These are phyloP conservation scores for Castanea sativa DNA, from an alignment of 306 rosid species.

Conservation along the genomic window DNA sequence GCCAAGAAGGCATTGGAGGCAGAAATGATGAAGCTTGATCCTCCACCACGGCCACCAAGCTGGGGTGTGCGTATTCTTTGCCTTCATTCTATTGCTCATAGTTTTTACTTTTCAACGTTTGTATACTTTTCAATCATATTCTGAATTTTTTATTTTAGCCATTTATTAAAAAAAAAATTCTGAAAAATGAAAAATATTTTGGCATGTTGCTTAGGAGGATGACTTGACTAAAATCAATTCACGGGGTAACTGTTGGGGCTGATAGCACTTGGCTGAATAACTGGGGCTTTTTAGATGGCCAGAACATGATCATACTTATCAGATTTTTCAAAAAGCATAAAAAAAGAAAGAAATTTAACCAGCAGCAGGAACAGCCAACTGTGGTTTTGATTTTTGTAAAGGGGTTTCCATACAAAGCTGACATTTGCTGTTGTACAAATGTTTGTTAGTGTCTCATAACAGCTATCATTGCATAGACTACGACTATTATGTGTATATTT, in stretches of 20 bases:
- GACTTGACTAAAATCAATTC: not conserved
- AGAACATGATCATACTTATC: not conserved
- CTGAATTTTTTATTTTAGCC: not conserved
- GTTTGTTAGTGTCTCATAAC: not conserved
- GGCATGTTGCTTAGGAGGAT: no score
- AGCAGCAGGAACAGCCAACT: not conserved
- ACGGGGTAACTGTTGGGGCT: not conserved
- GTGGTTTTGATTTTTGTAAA: not conserved
- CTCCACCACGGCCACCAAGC: constrained; percentile 84
- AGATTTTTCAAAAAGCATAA: not conserved
- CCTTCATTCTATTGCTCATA: constrained; percentile 15
- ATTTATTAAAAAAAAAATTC: not conserved
- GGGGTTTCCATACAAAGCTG: not conserved
- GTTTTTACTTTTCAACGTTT: not conserved
- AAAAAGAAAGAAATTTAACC: not conserved
- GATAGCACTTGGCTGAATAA: not conserved
- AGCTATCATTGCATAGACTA: not conserved
- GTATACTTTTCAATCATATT: not conserved
- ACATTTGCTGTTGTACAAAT: not conserved
- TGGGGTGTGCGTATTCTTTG: constrained; percentile 78
- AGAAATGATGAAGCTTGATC: constrained; percentile 81
- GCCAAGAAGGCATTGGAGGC: constrained; percentile 84
- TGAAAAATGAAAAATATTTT: not conserved
- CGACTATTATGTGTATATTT: not conserved
- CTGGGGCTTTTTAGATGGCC: not conserved